These are phyloP conservation scores for Pilatotrama ljubarskyi DNA, from an alignment of 768 basidiomycete genomes.

Conservation along the genomic window DNA sequence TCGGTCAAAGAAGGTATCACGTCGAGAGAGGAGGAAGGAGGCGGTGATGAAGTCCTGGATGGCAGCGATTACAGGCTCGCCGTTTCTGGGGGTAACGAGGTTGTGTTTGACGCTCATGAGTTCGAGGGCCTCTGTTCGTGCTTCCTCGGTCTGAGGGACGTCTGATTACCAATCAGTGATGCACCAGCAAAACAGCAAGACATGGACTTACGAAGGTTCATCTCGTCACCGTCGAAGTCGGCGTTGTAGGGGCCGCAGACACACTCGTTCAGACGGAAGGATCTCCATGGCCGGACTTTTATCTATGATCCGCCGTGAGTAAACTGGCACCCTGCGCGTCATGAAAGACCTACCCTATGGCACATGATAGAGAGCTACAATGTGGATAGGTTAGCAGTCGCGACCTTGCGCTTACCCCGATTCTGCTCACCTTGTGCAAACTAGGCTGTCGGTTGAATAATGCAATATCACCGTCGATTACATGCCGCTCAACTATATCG, in stretches of 20 bases:
- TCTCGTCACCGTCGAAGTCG: slow-evolving; percentile 99
- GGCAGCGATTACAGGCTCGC: slow-evolving; percentile 98
- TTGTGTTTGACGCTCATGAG: slow-evolving; percentile 98
- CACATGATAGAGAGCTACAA: slow-evolving; percentile 95
- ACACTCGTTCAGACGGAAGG: slow-evolving; percentile 97
- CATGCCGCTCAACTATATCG: slow-evolving; percentile 92
- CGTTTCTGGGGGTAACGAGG: slow-evolving; percentile 96
- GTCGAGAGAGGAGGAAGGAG: slow-evolving; percentile 90
- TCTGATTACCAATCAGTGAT: slow-evolving; percentile 47
- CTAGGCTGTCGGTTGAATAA: slow-evolving; percentile 98
- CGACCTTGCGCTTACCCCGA: background rate
- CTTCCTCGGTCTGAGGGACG: slow-evolving; percentile 98
- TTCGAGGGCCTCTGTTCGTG: slow-evolving; percentile 93
- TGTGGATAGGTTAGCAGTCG: slow-evolving; percentile 6
- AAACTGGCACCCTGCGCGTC: background rate
- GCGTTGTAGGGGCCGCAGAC: slow-evolving; percentile 99
- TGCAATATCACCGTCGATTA: slow-evolving; percentile 93
- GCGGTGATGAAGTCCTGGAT: slow-evolving; percentile 99
- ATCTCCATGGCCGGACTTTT: slow-evolving; percentile 95
- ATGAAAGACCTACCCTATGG: slow-evolving; percentile 63
- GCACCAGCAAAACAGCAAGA: background rate
- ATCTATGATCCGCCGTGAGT: slow-evolving; percentile 42
- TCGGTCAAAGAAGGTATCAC: slow-evolving; percentile 91
- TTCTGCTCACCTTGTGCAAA: slow-evolving; percentile 77
- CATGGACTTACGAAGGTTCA: slow-evolving; percentile 86